Conservation (phyloP, 192 early-diverging fungal genomes). For the Diversispora eburnea region DNA sequence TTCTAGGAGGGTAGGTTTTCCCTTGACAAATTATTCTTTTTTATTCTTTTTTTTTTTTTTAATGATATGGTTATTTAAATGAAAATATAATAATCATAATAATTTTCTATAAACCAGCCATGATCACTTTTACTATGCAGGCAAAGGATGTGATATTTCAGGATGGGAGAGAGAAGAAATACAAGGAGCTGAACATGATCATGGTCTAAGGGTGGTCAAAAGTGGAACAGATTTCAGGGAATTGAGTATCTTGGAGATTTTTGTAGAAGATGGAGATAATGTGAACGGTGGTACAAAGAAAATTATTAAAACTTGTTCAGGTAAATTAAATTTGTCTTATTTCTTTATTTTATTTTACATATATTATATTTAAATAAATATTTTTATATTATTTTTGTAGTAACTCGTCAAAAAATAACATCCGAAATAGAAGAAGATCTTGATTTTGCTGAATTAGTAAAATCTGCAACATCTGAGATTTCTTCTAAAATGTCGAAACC, state of each 20-base stretch:
- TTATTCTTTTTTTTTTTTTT: not conserved
- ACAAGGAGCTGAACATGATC: constrained; percentile 33
- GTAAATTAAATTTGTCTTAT: constrained; percentile 25
- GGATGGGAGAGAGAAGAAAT: constrained; percentile 38
- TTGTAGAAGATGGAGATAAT: constrained; percentile 29
- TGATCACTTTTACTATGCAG: constrained; percentile 66
- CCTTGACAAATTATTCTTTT: constrained; percentile 2
- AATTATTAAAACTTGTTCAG: constrained; percentile 29
- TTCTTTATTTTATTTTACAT: not conserved
- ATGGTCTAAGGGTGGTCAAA: constrained; percentile 54
- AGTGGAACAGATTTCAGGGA: constrained; percentile 69
- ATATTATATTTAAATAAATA: not conserved
- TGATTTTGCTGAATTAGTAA: constrained; percentile 43
- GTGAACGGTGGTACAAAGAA: constrained; percentile 20
- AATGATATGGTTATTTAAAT: not conserved
- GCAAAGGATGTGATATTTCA: constrained; percentile 44
- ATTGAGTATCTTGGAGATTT: constrained; percentile 47
- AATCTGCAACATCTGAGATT: constrained; percentile 46
- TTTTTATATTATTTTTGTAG: constrained; percentile 18
- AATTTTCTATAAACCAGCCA: constrained; percentile 39
- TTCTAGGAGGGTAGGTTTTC: constrained; percentile 56
- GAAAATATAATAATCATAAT: not conserved
- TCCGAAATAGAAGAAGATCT: constrained; percentile 38
- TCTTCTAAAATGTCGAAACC: constrained; percentile 48
- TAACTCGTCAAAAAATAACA: constrained; percentile 44